Percentiles rank a stretch among this genome's conserved stretches.
Conservation (phyloP, 805 yeast species). For the Wickerhamiella nectarea region DNA sequence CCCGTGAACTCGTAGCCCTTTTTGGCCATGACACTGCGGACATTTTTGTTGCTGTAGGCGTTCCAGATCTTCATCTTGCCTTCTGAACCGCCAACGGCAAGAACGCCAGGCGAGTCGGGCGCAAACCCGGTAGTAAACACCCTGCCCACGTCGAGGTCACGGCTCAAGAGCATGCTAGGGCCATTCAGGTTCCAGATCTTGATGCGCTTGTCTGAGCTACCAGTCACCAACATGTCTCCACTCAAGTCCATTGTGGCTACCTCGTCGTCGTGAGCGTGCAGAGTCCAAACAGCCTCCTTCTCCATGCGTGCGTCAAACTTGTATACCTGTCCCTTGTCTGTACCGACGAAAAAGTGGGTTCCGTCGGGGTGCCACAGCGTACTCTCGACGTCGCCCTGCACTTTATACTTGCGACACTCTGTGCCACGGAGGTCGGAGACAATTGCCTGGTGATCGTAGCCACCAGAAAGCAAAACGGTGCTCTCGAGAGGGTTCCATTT, state of each 20-base stretch:
- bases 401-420: conserved; percentile 37
- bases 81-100: conserved; percentile 76
- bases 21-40: conserved; percentile 55
- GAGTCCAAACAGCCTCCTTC: conserved; percentile 71
- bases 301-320: conserved; percentile 71
- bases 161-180: conserved; percentile 79
- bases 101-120: conserved; percentile 73
- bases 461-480: conserved; percentile 66
- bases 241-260: conserved; percentile 70
- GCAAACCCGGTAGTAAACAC: conserved; percentile 75
- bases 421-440: conserved; percentile 63
- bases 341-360: conserved; percentile 59
- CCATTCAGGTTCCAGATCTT: conserved; percentile 71
- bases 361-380: conserved; percentile 57
- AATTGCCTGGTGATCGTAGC: conserved; percentile 67
- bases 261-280: conserved; percentile 95
- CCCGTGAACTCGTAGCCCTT: conserved; percentile 17
- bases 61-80: conserved; percentile 89
- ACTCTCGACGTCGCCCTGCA: conserved; percentile 73
- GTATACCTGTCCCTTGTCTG: conserved; percentile 81
- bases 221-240: conserved; percentile 66
- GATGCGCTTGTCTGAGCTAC: conserved; percentile 75
- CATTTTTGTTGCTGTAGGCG: conserved; percentile 65
- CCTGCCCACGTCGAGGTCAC: conserved; percentile 91
- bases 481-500: conserved; percentile 60